Percentiles rank a stretch among this genome's conserved stretches.
These are phyloP conservation scores for Herpetomonas tarakana DNA, from an alignment of 208 protist genomes.

Conservation along the genomic window DNA sequence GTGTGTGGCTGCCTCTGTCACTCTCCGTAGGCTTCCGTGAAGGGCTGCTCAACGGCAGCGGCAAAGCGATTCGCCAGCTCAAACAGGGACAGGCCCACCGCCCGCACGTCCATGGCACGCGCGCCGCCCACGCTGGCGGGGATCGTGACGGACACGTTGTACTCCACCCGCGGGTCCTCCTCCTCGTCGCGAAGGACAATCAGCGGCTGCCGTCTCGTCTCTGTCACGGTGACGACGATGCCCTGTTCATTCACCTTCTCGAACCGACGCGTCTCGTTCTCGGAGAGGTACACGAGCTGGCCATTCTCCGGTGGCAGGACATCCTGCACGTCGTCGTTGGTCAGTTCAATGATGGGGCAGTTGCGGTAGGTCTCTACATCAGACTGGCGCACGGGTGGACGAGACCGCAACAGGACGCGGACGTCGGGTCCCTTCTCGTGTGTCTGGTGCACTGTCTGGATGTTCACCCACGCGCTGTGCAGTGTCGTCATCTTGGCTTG, in stretches of 20 bases:
- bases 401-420: constrained; percentile 69
- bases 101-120: constrained; percentile 61
- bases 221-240: constrained; percentile 52
- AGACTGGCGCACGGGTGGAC: constrained; percentile 45
- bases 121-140: constrained; percentile 42
- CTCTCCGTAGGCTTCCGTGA: constrained; percentile 66
- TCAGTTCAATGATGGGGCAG: constrained; percentile 60
- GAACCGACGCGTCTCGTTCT: constrained; percentile 77
- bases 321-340: constrained; percentile 77
- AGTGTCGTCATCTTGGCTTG: constrained; percentile 58
- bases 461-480: constrained; percentile 66
- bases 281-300: constrained; percentile 87
- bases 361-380: constrained; percentile 61
- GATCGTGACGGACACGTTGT: constrained; percentile 54
- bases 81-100: constrained; percentile 62
- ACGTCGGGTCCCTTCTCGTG: constrained; percentile 60
- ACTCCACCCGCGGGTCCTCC: constrained; percentile 84
- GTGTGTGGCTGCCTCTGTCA: background rate
- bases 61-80: constrained; percentile 48
- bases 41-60: constrained; percentile 36
- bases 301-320: constrained; percentile 83
- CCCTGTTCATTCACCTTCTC: constrained; percentile 72
- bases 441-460: constrained; percentile 82
- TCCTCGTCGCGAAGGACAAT: constrained; percentile 87
- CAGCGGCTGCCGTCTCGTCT: constrained; percentile 81